Conservation (phyloP, 108 stramenopile species). For the Cyclotella baltica region DNA sequence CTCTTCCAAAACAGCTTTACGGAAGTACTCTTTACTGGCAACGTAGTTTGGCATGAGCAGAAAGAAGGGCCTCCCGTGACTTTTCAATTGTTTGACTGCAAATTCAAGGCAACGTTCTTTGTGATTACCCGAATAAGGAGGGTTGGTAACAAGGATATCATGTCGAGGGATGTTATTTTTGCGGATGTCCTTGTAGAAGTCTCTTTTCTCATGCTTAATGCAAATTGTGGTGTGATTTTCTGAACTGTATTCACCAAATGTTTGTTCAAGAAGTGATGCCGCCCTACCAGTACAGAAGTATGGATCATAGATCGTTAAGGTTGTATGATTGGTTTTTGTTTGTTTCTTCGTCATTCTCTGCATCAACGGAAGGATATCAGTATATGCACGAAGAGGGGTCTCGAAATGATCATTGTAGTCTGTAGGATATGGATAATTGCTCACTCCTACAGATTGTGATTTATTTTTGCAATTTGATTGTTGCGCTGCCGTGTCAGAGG, state of each 20-base stretch:
- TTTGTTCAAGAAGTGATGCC: conserved; percentile 23
- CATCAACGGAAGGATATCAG: conserved; percentile 27
- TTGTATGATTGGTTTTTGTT: neutral
- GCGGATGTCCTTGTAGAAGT: conserved; percentile 85
- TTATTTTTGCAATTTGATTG: neutral
- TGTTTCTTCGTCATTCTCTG: conserved; percentile 4
- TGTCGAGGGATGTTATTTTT: conserved; percentile 63
- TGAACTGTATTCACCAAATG: conserved; percentile 28
- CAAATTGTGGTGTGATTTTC: conserved; percentile 46
- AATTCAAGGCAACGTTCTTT: conserved; percentile 83
- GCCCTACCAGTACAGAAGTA: conserved; percentile 83
- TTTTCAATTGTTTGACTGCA: conserved; percentile 49
- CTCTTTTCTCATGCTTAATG: conserved; percentile 80
- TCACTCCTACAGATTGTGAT: neutral
- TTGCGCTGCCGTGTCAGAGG: neutral
- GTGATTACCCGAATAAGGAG: conserved; percentile 89
- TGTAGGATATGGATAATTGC: conserved; percentile 62
- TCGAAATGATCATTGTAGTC: conserved; percentile 92
- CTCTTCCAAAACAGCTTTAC: conserved; percentile 48
- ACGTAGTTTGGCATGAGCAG: conserved; percentile 91
- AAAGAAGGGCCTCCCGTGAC: conserved; percentile 68
- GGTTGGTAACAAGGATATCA: conserved; percentile 90
- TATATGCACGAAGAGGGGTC: conserved; percentile 60
- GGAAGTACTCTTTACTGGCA: conserved; percentile 74
- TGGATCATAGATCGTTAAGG: conserved; percentile 72